Conservation (phyloP, 2,329 filamentous ascomycete species). For the Sarocladiaceae sp. region DNA sequence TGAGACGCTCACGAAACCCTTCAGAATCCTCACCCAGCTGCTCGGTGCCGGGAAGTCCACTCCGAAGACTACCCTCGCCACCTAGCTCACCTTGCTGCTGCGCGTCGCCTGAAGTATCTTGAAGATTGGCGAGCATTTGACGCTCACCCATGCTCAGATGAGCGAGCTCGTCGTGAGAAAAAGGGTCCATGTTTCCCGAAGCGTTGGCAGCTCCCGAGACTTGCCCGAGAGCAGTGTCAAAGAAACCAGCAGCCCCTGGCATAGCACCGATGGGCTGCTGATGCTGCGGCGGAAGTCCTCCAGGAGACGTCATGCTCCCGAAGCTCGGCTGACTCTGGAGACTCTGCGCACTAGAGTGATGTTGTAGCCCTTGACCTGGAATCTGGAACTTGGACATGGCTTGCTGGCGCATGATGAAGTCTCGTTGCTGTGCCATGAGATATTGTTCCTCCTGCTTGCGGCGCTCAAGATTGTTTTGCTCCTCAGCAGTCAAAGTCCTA, state of each 20-base stretch:
- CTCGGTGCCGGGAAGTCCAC: slow-evolving; percentile 45
- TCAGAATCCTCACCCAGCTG: slow-evolving; percentile 51
- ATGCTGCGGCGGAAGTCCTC: slow-evolving; percentile 46
- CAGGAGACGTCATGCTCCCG: slow-evolving; percentile 87
- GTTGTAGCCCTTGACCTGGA: slow-evolving; percentile 58
- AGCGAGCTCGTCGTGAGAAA: slow-evolving; percentile 71
- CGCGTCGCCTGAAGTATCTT: slow-evolving; percentile 11
- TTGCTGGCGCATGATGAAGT: slow-evolving; percentile 85
- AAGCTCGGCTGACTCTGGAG: slow-evolving; percentile 97
- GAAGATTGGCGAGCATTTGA: slow-evolving; percentile 43
- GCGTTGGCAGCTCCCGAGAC: slow-evolving; percentile 27
- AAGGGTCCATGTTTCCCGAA: slow-evolving; percentile 41
- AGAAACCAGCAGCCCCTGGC: slow-evolving; percentile 59
- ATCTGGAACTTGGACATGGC: slow-evolving; percentile 69
- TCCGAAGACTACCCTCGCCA: slow-evolving; percentile 35
- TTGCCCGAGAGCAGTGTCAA: slow-evolving; percentile 53
- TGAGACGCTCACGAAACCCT: slow-evolving; percentile 66
- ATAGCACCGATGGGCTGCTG: slow-evolving; percentile 50
- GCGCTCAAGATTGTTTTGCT: slow-evolving; percentile 94
- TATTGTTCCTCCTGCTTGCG: slow-evolving; percentile 98
- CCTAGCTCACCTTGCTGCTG: slow-evolving; percentile 18
- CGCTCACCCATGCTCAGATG: slow-evolving; percentile 55
- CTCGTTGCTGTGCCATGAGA: slow-evolving; percentile 91
- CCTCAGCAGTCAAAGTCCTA: slow-evolving; percentile 91
- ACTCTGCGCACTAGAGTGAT: slow-evolving; percentile 92